Evolutionary conservation across 73 alveolate genomes (phyloP).

Genomic region (Stentor coeruleus): DNA sequence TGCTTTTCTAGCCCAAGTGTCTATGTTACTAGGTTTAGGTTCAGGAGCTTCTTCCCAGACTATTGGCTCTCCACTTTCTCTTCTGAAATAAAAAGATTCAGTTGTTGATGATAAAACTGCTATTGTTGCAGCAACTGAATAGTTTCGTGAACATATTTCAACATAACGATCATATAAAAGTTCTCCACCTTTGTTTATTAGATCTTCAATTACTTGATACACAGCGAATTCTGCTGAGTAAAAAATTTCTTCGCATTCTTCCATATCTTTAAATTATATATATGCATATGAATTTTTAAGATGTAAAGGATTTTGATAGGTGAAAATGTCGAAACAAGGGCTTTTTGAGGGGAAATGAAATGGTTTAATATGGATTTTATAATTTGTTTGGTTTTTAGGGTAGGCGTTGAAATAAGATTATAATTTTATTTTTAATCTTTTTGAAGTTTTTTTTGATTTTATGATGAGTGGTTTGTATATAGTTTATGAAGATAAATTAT

Average conservation of each 20-base stretch:
- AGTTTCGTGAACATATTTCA: background rate
- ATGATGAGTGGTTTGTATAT: background rate
- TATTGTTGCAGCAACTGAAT: background rate
- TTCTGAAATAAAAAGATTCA: background rate
- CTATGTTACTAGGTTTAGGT: background rate
- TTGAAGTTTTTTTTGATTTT: background rate
- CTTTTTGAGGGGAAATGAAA: background rate
- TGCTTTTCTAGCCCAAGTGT: background rate
- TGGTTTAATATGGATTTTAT: too few species aligned
- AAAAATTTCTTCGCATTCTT: background rate
- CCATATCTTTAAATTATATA: too few species aligned
- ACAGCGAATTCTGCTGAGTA: constrained; percentile 8
- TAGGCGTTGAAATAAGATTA: too few species aligned
- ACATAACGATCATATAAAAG: background rate
- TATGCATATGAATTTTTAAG: too few species aligned
- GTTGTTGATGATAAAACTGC: background rate
- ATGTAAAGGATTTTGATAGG: background rate
- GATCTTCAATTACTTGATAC: background rate
- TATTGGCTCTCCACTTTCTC: constrained; percentile 7
- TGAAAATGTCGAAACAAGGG: background rate
- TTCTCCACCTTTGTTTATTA: background rate
- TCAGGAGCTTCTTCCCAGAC: constrained; percentile 1
- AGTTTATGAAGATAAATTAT: background rate
- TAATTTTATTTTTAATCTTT: too few species aligned
- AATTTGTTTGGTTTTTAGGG: too few species aligned